Evolutionary conservation across 179 eudicot genomes (phyloP).

Genomic region (Amaranthus tricolor): DNA sequence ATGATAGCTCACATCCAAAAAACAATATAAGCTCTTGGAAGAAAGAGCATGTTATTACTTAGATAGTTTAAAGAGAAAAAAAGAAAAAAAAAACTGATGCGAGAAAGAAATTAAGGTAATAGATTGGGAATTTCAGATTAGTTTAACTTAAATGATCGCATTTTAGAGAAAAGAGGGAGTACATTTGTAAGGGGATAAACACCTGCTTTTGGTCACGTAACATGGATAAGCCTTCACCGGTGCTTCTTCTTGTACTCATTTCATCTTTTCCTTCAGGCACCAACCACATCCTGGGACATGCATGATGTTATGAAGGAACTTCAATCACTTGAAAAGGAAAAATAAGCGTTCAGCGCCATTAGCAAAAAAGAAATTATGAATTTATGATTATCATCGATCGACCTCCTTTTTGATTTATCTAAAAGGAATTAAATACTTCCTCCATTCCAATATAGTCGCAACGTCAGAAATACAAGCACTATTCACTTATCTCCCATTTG

Average conservation of each 20-base stretch:
- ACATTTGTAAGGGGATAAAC: slow-evolving; percentile 16
- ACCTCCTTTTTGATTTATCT: no score
- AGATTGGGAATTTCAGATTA: background rate
- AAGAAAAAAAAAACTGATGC: no score
- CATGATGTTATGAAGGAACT: background rate
- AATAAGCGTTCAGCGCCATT: background rate
- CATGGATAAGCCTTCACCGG: slow-evolving; percentile 40
- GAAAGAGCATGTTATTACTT: background rate
- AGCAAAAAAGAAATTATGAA: background rate
- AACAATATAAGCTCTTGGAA: background rate
- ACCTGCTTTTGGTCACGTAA: slow-evolving; percentile 58
- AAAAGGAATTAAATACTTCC: no score
- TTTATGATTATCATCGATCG: background rate
- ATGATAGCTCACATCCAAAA: background rate
- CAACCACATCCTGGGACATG: slow-evolving; percentile 58
- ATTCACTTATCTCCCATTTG: no score
- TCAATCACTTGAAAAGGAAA: background rate
- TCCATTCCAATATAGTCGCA: no score
- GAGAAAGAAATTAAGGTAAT: background rate
- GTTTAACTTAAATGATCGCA: background rate
- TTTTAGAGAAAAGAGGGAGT: background rate
- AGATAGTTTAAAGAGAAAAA: background rate
- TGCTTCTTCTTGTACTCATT: slow-evolving; percentile 36
- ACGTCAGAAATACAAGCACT: no score
- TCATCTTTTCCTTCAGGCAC: slow-evolving; percentile 56